phyloP scores from a whole-genome alignment of 805 yeast genomes.

The Millerozyma miso region DNA sequence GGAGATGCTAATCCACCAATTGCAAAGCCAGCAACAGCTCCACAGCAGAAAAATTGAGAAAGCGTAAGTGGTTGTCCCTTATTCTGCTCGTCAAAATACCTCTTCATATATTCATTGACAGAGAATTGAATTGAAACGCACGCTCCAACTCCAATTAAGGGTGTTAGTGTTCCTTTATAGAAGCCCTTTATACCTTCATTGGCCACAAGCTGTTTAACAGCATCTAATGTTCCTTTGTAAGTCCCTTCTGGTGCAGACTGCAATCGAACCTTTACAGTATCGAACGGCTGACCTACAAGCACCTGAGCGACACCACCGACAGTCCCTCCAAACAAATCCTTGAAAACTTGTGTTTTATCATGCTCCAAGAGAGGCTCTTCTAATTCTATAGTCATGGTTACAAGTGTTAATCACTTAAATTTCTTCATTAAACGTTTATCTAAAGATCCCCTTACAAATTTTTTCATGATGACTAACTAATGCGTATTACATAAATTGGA shows the following conservation, averaged over 20 bases:
- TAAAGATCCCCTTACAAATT: not conserved
- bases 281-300: constrained; percentile 93
- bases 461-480: not conserved
- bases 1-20: constrained; percentile 89
- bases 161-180: constrained; percentile 45
- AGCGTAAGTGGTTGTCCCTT: constrained; percentile 46
- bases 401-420: not conserved
- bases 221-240: constrained; percentile 72
- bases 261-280: constrained; percentile 87
- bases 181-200: constrained; percentile 39
- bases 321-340: constrained; percentile 88
- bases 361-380: constrained; percentile 38
- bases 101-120: constrained; percentile 90
- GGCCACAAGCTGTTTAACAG: constrained; percentile 60
- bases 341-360: constrained; percentile 46
- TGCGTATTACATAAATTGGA: not conserved
- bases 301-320: constrained; percentile 96
- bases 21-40: constrained; percentile 89
- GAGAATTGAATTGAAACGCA: constrained; percentile 96
- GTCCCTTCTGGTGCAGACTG: constrained; percentile 82
- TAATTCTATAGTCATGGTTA: constrained; percentile 37
- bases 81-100: constrained; percentile 54
- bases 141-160: constrained; percentile 70
- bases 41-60: constrained; percentile 73
- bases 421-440: not conserved